Conservation (phyloP, 257 asterid species). For the Solanum ossicruentum region DNA sequence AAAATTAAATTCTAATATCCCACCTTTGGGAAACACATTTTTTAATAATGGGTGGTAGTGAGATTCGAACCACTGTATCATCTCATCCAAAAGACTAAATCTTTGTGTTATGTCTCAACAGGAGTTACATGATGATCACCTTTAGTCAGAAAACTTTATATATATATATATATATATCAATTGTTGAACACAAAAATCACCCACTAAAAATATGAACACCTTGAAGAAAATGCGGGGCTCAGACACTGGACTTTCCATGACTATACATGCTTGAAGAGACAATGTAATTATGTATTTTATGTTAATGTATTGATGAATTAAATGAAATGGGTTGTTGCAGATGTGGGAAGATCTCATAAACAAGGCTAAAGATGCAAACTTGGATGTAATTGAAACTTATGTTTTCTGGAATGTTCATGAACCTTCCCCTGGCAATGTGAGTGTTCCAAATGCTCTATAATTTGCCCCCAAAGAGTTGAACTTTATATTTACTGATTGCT, state of each 20-base stretch:
- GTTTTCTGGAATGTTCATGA: slow-evolving; percentile 64
- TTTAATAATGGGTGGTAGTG: neutral
- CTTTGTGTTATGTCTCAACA: neutral
- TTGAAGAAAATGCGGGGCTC: rapidly evolving
- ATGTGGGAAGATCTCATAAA: slow-evolving; percentile 63
- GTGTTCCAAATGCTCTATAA: slow-evolving; percentile 1
- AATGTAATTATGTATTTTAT: neutral
- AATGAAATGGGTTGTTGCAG: slow-evolving; percentile 19
- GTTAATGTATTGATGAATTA: neutral
- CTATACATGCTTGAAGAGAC: neutral
- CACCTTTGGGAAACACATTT: neutral
- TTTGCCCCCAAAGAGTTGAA: neutral
- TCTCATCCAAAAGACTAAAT: neutral
- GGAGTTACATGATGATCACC: too few species aligned
- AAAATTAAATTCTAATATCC: neutral
- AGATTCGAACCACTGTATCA: neutral
- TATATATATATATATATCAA: too few species aligned
- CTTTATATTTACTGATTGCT: neutral
- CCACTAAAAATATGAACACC: too few species aligned
- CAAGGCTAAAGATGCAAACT: slow-evolving; percentile 56
- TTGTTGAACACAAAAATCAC: too few species aligned
- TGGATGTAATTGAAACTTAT: slow-evolving; percentile 63
- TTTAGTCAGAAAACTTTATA: too few species aligned
- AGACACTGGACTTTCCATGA: neutral
- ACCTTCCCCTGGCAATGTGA: slow-evolving; percentile 63